These are phyloP conservation scores for Meredithiella fracta DNA, from an alignment of 2,329 filamentous ascomycete genomes.

Conservation along the genomic window DNA sequence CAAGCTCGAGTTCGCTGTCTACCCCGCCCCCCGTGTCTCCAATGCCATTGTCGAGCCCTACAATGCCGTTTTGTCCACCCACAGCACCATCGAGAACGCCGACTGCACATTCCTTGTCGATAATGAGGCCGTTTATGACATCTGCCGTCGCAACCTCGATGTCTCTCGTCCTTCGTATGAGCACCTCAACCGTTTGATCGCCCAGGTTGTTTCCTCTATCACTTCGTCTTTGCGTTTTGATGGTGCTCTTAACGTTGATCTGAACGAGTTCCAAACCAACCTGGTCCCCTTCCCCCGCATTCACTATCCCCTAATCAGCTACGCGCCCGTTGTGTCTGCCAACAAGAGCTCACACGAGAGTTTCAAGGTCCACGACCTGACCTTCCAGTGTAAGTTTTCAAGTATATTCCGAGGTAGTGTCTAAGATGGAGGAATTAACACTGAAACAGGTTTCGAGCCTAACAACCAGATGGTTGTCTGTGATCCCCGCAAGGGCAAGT, in stretches of 20 bases:
- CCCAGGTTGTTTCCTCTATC: conserved; percentile 59
- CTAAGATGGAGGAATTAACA: background rate
- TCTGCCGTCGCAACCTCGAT: conserved; percentile 56
- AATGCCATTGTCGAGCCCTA: conserved; percentile 59
- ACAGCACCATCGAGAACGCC: conserved; percentile 64
- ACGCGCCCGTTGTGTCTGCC: conserved; percentile 53
- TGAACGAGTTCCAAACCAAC: conserved; percentile 68
- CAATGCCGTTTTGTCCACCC: conserved; percentile 56
- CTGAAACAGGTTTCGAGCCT: conserved; percentile 52
- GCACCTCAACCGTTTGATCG: conserved; percentile 57
- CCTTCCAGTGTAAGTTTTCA: conserved; percentile 47
- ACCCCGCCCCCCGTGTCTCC: conserved; percentile 53
- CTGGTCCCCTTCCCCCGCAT: conserved; percentile 58
- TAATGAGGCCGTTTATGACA: conserved; percentile 61
- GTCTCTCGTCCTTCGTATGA: conserved; percentile 53
- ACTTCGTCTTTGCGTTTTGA: conserved; percentile 58
- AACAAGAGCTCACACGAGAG: conserved; percentile 71
- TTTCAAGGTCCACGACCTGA: conserved; percentile 68
- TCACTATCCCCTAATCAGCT: conserved; percentile 58
- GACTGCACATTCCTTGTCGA: conserved; percentile 65
- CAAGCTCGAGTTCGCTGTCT: conserved; percentile 60
- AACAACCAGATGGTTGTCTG: conserved; percentile 69
- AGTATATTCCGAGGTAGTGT: background rate
- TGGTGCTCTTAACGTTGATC: conserved; percentile 55
- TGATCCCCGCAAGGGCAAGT: conserved; percentile 58